A percentile compares a stretch with the other conserved stretches of the same genome.
These are phyloP conservation scores for Pouteria campechiana DNA, from an alignment of 179 eudicot species.

Conservation along the genomic window DNA sequence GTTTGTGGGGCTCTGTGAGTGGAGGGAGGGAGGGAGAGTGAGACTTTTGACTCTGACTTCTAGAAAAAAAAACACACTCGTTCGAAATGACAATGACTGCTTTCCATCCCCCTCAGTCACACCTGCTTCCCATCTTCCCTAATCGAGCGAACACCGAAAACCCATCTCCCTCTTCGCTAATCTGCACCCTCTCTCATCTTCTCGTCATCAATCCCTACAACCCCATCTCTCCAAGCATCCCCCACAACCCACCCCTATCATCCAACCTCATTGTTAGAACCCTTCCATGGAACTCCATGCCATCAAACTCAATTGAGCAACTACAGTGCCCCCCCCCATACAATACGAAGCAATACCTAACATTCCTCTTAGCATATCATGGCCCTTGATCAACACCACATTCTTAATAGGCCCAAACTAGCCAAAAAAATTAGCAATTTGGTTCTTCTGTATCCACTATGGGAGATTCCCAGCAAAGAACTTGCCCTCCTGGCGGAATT, in stretches of 20 bases:
- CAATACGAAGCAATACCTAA: constrained; percentile 84
- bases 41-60: too few relatives aligned
- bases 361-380: constrained; percentile 57
- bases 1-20: too few relatives aligned
- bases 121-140: too few relatives aligned
- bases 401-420: constrained; percentile 79
- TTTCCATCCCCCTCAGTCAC: too few relatives aligned
- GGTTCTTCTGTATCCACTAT: constrained; percentile 58
- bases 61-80: too few relatives aligned
- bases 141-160: too few relatives aligned
- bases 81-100: too few relatives aligned
- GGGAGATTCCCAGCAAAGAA: constrained; percentile 86
- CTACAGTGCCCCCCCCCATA: constrained; percentile 48
- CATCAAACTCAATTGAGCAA: constrained; percentile 93
- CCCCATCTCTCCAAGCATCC: constrained; percentile 26
- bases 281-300: constrained; percentile 94
- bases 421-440: constrained; percentile 60
- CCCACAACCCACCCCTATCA: constrained; percentile 65
- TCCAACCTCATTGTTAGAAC: constrained; percentile 74
- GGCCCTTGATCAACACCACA: constrained; percentile 68
- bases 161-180: too few relatives aligned
- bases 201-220: too few relatives aligned
- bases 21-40: too few relatives aligned
- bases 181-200: too few relatives aligned
- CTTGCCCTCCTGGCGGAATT: constrained; percentile 63